Evolutionary conservation across 2,329 filamentous ascomycete species (phyloP).

Genomic region (Aspergillus sp.): DNA sequence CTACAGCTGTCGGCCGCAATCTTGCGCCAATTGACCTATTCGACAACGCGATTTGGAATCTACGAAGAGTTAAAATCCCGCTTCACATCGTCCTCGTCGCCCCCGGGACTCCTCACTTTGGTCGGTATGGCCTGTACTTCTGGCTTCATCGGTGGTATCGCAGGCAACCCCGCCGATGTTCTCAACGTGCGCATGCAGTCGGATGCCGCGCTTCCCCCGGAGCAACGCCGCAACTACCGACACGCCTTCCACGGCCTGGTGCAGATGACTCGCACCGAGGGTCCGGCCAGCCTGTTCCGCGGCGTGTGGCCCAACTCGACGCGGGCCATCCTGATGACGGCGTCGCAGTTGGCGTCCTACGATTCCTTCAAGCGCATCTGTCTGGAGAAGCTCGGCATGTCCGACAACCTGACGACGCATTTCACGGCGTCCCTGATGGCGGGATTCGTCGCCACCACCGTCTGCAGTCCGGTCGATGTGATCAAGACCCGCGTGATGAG

Average conservation of each 20-base stretch:
- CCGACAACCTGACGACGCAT: constrained; percentile 59
- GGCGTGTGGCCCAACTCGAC: constrained; percentile 65
- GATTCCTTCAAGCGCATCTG: constrained; percentile 61
- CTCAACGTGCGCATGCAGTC: constrained; percentile 99
- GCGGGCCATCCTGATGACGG: constrained; percentile 64
- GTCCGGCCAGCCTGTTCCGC: constrained; percentile 71
- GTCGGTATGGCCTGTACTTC: constrained; percentile 78
- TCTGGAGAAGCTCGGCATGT: constrained; percentile 50
- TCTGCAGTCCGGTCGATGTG: constrained; percentile 66
- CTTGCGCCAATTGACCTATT: constrained; percentile 92
- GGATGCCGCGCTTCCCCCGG: constrained; percentile 70
- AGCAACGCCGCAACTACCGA: constrained; percentile 80
- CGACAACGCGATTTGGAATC: constrained; percentile 90
- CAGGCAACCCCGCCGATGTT: constrained; percentile 92
- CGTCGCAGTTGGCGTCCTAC: constrained; percentile 62
- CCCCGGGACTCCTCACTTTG: constrained; percentile 71
- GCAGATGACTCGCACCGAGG: constrained; percentile 85
- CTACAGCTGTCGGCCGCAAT: constrained; percentile 78
- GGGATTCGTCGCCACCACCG: constrained; percentile 64
- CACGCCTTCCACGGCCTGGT: constrained; percentile 83
- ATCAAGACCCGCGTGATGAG: constrained; percentile 67
- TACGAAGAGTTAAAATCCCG: constrained; percentile 88
- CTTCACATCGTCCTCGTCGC: constrained; percentile 52
- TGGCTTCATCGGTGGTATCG: constrained; percentile 83
- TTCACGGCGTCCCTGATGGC: constrained; percentile 61